phyloP scores from a whole-genome alignment of 2,329 filamentous ascomycete genomes.

The Beauveria brongniartii region DNA sequence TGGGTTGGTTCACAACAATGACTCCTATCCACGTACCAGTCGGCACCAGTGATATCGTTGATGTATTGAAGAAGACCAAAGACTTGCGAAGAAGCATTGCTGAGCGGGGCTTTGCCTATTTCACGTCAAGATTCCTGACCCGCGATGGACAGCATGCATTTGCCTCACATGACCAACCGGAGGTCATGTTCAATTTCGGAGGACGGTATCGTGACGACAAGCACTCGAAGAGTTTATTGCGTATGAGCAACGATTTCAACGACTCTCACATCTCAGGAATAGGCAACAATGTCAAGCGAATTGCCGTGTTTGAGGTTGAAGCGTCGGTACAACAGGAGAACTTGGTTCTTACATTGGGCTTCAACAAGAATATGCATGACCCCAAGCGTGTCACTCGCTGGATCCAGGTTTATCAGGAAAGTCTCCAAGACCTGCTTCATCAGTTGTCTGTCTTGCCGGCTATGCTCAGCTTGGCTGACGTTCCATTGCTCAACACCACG shows the following conservation, averaged over 20 bases:
- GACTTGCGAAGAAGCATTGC: constrained; percentile 15
- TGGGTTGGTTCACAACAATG: constrained; percentile 31
- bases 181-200: constrained; percentile 39
- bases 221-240: background rate
- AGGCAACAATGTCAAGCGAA: background rate
- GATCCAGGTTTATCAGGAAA: background rate
- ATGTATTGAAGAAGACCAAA: constrained; percentile 16
- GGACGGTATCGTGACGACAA: constrained; percentile 27
- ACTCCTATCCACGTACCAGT: background rate
- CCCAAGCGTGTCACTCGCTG: background rate
- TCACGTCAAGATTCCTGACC: constrained; percentile 14
- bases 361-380: background rate
- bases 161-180: constrained; percentile 21
- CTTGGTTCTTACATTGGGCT: background rate
- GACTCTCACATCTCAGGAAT: background rate
- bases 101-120: constrained; percentile 16
- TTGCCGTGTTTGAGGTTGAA: background rate
- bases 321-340: background rate
- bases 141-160: background rate
- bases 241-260: background rate
- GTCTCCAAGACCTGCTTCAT: background rate
- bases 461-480: background rate
- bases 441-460: background rate
- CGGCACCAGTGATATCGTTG: background rate
- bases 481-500: background rate